Conservation (phyloP, 306 rosid species). For the Corylus americana region DNA sequence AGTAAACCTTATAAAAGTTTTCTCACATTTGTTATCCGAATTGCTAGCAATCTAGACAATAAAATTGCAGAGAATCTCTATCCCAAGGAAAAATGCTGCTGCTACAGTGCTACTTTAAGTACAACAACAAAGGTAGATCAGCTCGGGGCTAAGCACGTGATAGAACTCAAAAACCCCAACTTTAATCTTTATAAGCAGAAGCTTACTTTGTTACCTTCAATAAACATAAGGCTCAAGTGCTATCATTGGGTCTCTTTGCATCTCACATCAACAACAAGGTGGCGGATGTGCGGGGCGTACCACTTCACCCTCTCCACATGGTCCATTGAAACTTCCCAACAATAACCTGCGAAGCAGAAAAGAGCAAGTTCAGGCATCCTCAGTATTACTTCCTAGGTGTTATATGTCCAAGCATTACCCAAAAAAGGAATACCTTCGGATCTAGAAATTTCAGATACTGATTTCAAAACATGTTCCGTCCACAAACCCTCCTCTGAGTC, state of each 20-base stretch:
- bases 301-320: constrained; percentile 91
- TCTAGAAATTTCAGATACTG: constrained; percentile 64
- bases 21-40: too few species aligned
- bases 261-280: constrained; percentile 77
- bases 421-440: constrained; percentile 65
- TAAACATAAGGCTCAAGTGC: background rate
- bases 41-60: too few species aligned
- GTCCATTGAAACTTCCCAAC: constrained; percentile 74
- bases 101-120: constrained; percentile 3
- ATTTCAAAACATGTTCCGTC: constrained; percentile 53
- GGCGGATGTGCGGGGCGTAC: constrained; percentile 95
- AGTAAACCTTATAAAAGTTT: too few species aligned
- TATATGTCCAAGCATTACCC: constrained; percentile 19
- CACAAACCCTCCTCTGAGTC: constrained; percentile 71
- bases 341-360: constrained; percentile 49
- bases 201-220: constrained; percentile 16
- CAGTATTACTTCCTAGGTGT: constrained; percentile 1
- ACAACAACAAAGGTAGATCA: constrained; percentile 6
- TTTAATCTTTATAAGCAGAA: constrained; percentile 2
- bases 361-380: background rate
- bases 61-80: too few species aligned
- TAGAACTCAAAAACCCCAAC: background rate
- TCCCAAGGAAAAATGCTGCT: too few species aligned
- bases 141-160: constrained; percentile 10
- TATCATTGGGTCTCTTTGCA: constrained; percentile 51